Conservation (phyloP, 2,329 filamentous ascomycete genomes). For the Cladosporium velox region DNA sequence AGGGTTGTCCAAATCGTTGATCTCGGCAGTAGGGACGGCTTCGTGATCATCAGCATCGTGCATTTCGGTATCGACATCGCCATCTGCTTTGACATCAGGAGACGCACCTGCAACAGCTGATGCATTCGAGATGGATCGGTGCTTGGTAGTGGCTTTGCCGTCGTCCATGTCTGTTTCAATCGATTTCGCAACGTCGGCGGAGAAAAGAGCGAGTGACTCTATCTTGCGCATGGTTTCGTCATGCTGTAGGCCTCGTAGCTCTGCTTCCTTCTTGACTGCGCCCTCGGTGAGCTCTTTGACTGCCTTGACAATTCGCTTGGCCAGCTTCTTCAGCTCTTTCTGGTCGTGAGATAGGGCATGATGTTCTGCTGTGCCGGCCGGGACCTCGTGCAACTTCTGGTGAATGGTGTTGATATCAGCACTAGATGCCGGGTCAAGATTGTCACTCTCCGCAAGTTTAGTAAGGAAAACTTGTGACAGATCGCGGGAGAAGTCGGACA, state of each 20-base stretch:
- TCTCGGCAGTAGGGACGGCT: conserved; percentile 22
- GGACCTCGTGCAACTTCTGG: conserved; percentile 42
- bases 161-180: conserved; percentile 55
- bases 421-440: conserved; percentile 27
- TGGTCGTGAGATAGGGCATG: conserved; percentile 60
- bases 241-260: conserved; percentile 69
- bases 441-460: conserved; percentile 42
- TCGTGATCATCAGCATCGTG: conserved; percentile 34
- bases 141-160: conserved; percentile 34
- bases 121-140: conserved; percentile 40
- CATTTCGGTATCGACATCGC: conserved; percentile 34
- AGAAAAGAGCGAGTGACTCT: conserved; percentile 65
- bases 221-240: conserved; percentile 73
- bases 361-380: conserved; percentile 42
- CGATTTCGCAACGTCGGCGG: conserved; percentile 43
- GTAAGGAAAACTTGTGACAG: conserved; percentile 54
- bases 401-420: conserved; percentile 44
- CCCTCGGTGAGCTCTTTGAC: conserved; percentile 76
- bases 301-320: conserved; percentile 83
- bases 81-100: conserved; percentile 26
- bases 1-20: conserved; percentile 17
- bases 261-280: conserved; percentile 78
- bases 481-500: conserved; percentile 62
- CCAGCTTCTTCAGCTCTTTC: conserved; percentile 79
- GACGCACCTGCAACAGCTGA: conserved; percentile 43